phyloP scores from a whole-genome alignment of 352 stramenopile species.

The Globisporangium canariense region DNA sequence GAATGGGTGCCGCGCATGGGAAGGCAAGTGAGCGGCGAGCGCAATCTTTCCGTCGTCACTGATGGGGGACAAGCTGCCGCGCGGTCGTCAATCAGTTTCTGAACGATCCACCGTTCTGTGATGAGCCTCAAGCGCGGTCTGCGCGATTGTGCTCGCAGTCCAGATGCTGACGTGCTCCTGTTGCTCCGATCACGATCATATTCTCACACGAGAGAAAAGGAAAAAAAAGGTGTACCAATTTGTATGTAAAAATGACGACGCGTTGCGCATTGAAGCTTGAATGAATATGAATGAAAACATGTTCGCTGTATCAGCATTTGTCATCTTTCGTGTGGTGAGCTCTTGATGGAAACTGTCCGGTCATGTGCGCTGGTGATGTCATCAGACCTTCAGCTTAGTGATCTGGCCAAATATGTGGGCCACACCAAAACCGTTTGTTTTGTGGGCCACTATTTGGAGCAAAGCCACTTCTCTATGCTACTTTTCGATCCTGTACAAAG shows the following conservation, averaged over 20 bases:
- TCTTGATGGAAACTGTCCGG: background rate
- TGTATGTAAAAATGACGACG: constrained; percentile 1
- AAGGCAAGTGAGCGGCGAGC: too few relatives aligned
- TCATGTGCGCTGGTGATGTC: background rate
- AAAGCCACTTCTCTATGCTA: background rate
- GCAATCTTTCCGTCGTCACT: too few relatives aligned
- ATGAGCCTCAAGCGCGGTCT: too few relatives aligned
- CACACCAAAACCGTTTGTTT: background rate
- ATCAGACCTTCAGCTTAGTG: background rate
- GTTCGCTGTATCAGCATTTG: background rate
- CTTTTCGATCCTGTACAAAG: background rate
- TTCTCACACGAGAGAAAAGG: background rate
- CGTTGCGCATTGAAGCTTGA: constrained; percentile 1
- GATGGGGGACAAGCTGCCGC: too few relatives aligned
- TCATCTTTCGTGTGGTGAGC: background rate
- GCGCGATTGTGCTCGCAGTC: too few relatives aligned
- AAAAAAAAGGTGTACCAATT: constrained; percentile 3
- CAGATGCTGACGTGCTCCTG: background rate
- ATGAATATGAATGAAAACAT: constrained; percentile 3
- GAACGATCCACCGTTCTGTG: too few relatives aligned
- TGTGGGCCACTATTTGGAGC: background rate
- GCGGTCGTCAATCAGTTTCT: too few relatives aligned
- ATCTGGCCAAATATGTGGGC: background rate
- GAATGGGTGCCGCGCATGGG: too few relatives aligned
- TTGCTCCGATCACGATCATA: background rate